phyloP scores from a whole-genome alignment of 176 grass and related monocot genomes.

The Triticum dicoccoides region DNA sequence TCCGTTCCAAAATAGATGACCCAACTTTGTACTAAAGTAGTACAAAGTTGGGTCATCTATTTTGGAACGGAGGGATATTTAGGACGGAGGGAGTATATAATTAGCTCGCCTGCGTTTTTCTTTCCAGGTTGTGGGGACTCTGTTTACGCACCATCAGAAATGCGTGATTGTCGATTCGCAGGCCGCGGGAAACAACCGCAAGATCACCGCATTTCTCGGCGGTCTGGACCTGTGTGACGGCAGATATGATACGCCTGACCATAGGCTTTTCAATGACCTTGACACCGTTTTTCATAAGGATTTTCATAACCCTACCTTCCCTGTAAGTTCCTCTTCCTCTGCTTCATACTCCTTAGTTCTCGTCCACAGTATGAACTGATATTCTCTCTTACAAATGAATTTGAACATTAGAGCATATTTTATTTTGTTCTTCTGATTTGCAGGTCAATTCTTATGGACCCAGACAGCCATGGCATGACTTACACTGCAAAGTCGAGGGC shows the following conservation, averaged over 20 bases:
- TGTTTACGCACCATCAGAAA: slow-evolving; percentile 97
- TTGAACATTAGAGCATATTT: neutral
- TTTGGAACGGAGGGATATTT: too few relatives aligned
- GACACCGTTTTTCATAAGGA: slow-evolving; percentile 65
- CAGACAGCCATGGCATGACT: slow-evolving; percentile 87
- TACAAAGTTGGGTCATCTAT: too few relatives aligned
- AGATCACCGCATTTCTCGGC: slow-evolving; percentile 92
- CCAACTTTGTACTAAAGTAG: too few relatives aligned
- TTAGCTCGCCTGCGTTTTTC: neutral
- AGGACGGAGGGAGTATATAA: too few relatives aligned
- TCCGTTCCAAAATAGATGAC: too few relatives aligned
- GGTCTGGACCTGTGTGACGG: slow-evolving; percentile 92
- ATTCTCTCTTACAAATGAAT: neutral
- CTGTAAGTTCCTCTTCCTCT: slow-evolving; percentile 31
- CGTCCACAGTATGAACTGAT: neutral
- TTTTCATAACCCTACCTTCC: slow-evolving; percentile 93
- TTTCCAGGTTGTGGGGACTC: slow-evolving; percentile 80
- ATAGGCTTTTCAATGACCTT: slow-evolving; percentile 78
- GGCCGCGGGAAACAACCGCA: slow-evolving; percentile 77
- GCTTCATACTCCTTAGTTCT: too few relatives aligned
- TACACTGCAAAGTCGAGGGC: slow-evolving; percentile 90
- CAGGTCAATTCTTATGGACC: slow-evolving; percentile 58
- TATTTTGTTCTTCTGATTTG: neutral
- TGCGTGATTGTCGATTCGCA: slow-evolving; percentile 86
- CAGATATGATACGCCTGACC: slow-evolving; percentile 89